Conservation (phyloP, 306 rosid genomes). For the Pueraria montana region DNA sequence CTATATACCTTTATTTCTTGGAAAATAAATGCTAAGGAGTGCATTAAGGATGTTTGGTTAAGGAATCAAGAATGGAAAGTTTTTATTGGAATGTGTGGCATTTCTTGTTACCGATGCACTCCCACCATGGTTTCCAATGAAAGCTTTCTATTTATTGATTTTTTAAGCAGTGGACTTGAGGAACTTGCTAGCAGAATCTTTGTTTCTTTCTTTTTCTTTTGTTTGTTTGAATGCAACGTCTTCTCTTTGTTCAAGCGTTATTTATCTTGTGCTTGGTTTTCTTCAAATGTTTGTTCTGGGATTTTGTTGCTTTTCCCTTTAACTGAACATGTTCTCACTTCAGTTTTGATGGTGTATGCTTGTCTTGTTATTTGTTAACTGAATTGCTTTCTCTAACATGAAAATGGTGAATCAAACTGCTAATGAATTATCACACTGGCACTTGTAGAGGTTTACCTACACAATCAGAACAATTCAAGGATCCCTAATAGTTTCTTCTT, state of each 20-base stretch:
- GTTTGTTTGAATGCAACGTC: slow-evolving; percentile 5
- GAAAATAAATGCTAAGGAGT: neutral
- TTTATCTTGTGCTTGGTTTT: neutral
- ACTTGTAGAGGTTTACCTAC: slow-evolving; percentile 77
- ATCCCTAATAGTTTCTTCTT: slow-evolving; percentile 82
- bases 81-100: neutral
- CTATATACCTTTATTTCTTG: neutral
- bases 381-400: slow-evolving; percentile 24
- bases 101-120: neutral
- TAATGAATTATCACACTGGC: slow-evolving; percentile 27
- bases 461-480: slow-evolving; percentile 92
- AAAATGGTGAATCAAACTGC: neutral
- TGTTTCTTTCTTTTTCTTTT: neutral
- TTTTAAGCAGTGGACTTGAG: neutral
- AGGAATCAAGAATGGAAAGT: neutral
- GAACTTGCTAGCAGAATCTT: neutral
- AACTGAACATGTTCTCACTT: neutral
- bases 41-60: neutral
- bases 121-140: neutral
- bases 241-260: slow-evolving; percentile 4
- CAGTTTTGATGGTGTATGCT: neutral
- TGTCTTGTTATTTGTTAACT: neutral
- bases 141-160: neutral
- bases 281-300: slow-evolving; percentile 7
- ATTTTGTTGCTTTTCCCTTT: neutral